Percentiles rank a stretch among this genome's conserved stretches.
Conservation (phyloP, 2,329 filamentous ascomycete species). For the Lasiodiplodia citricola region DNA sequence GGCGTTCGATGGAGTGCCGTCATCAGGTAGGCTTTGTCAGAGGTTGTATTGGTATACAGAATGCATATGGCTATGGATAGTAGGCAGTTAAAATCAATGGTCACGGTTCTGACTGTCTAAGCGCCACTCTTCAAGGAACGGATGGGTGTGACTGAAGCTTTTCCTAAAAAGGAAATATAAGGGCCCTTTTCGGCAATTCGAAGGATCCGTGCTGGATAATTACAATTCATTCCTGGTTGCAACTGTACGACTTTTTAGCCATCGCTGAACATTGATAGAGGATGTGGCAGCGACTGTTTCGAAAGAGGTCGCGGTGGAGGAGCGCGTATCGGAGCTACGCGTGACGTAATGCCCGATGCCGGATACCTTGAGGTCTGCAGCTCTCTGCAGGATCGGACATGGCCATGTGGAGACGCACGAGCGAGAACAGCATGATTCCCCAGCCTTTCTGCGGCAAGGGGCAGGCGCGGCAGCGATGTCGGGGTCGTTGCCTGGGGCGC, state of each 20-base stretch:
- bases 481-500: neutral
- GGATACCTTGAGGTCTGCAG: constrained; percentile 13
- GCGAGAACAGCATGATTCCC: neutral
- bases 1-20: neutral
- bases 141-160: neutral
- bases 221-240: neutral
- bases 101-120: neutral
- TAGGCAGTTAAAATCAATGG: neutral
- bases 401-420: constrained; percentile 1
- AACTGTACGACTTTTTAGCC: neutral
- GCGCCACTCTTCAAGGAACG: neutral
- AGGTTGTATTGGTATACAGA: neutral
- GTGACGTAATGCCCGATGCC: constrained; percentile 23
- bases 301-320: neutral
- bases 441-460: neutral
- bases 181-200: neutral
- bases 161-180: constrained; percentile 8
- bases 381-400: neutral
- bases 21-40: neutral
- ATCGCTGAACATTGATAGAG: neutral
- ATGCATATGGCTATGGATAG: neutral
- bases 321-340: constrained; percentile 4
- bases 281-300: neutral
- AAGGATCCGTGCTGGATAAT: neutral
- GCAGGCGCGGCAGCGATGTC: neutral